phyloP scores from a whole-genome alignment of 2,329 filamentous ascomycete species.

The Alternaria brassicae region DNA sequence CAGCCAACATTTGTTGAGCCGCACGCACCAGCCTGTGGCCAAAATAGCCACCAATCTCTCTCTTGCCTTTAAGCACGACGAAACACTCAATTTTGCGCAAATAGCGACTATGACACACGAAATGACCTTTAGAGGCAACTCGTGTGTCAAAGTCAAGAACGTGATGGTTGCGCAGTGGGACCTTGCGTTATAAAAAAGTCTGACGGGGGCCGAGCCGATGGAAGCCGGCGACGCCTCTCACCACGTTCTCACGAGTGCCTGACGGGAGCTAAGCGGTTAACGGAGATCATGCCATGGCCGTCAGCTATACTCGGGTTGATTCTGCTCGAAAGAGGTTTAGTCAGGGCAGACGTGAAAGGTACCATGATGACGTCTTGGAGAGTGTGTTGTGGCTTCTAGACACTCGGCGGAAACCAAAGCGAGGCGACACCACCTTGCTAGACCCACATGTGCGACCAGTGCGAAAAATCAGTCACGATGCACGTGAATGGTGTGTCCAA shows the following conservation, averaged over 20 bases:
- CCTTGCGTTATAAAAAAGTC: constrained; percentile 13
- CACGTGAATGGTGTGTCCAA: constrained; percentile 12
- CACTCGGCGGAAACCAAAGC: not conserved
- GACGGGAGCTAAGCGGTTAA: constrained; percentile 17
- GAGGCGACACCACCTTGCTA: constrained; percentile 2
- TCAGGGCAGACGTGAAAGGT: constrained; percentile 2
- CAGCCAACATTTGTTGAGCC: constrained; percentile 19
- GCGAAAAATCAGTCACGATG: constrained; percentile 21
- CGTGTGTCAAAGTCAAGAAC: constrained; percentile 27
- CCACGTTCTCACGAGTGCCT: not conserved
- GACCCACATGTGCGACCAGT: constrained; percentile 19
- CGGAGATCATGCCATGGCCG: constrained; percentile 16
- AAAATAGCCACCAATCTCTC: constrained; percentile 25
- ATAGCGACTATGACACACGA: constrained; percentile 33
- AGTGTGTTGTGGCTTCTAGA: constrained; percentile 9
- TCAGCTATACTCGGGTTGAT: not conserved
- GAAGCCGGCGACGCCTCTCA: constrained; percentile 11
- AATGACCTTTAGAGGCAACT: constrained; percentile 29
- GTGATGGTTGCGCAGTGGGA: constrained; percentile 18
- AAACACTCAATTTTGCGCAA: constrained; percentile 12
- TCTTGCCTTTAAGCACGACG: constrained; percentile 15
- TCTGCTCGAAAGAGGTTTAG: not conserved
- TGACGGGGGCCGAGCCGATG: constrained; percentile 14
- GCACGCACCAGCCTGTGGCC: not conserved
- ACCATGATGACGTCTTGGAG: constrained; percentile 17